Evolutionary conservation across 441 rosid genomes (phyloP).

Genomic region (Erysimum cheiri): DNA sequence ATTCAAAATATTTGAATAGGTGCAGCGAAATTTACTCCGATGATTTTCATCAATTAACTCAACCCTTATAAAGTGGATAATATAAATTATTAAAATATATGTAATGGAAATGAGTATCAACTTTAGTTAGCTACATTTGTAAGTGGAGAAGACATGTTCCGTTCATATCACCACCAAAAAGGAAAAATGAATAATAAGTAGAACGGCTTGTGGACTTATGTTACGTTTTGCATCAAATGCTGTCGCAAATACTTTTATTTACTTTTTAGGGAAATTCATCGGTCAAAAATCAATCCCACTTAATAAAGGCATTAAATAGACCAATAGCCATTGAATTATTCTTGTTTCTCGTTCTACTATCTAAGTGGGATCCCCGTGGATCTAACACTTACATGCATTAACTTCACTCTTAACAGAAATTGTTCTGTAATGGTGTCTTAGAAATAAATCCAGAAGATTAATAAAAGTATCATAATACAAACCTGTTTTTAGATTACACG

Average conservation of each 20-base stretch:
- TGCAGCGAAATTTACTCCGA: not conserved
- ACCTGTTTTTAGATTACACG: conserved; percentile 37
- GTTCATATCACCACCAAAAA: conserved; percentile 37
- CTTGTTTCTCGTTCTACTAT: conserved; percentile 26
- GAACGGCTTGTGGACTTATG: conserved; percentile 27
- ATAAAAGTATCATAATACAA: conserved; percentile 21
- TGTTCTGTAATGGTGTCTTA: conserved; percentile 1
- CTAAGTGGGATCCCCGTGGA: conserved; percentile 45
- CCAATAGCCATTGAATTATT: conserved; percentile 40
- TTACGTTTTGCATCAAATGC: conserved; percentile 43
- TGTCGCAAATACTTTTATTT: conserved; percentile 28
- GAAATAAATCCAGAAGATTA: not conserved
- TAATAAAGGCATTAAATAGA: conserved; percentile 31
- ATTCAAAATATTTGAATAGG: not conserved
- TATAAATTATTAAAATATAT: not conserved
- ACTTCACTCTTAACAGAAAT: conserved; percentile 11
- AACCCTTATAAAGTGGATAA: not conserved
- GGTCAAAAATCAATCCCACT: conserved; percentile 42
- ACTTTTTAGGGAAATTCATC: not conserved
- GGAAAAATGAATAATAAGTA: conserved; percentile 17
- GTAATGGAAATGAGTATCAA: conserved; percentile 15
- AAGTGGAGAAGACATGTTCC: conserved; percentile 40
- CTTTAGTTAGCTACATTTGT: conserved; percentile 23
- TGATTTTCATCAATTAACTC: conserved; percentile 15
- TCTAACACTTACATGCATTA: conserved; percentile 27